These are phyloP conservation scores for Symbiodinium natans DNA, from an alignment of 73 alveolate genomes.

Conservation along the genomic window DNA sequence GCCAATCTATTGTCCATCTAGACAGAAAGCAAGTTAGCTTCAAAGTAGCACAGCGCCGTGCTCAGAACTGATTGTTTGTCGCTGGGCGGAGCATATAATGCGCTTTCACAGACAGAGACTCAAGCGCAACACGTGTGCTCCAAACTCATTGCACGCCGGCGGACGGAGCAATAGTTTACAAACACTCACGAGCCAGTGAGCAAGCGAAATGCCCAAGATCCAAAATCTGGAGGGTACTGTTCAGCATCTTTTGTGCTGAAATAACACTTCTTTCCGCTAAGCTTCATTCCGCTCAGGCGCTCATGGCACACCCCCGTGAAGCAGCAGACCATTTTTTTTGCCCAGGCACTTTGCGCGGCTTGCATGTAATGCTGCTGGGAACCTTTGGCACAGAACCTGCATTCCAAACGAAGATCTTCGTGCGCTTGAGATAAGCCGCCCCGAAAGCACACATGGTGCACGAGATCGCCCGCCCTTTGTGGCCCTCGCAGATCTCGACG, in stretches of 20 bases:
- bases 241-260: constrained; percentile 20
- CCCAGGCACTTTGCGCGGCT: neutral
- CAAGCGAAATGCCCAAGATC: neutral
- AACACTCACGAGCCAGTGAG: neutral
- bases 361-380: neutral
- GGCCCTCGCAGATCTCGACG: too few relatives aligned
- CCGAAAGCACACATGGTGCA: constrained; percentile 25
- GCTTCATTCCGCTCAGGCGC: neutral
- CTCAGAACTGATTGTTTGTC: too few relatives aligned
- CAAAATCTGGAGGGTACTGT: neutral
- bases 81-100: too few relatives aligned
- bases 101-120: too few relatives aligned
- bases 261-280: neutral
- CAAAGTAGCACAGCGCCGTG: too few relatives aligned
- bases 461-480: too few relatives aligned
- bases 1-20: too few relatives aligned
- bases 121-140: too few relatives aligned
- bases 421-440: neutral
- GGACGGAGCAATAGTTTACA: too few relatives aligned
- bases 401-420: neutral
- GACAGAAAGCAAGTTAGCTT: too few relatives aligned
- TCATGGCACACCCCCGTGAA: neutral
- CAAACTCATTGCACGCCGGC: too few relatives aligned
- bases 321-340: neutral
- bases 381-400: neutral